Evolutionary conservation across 2,329 filamentous ascomycete species (phyloP).

Genomic region (Endoconidiophora polonica): DNA sequence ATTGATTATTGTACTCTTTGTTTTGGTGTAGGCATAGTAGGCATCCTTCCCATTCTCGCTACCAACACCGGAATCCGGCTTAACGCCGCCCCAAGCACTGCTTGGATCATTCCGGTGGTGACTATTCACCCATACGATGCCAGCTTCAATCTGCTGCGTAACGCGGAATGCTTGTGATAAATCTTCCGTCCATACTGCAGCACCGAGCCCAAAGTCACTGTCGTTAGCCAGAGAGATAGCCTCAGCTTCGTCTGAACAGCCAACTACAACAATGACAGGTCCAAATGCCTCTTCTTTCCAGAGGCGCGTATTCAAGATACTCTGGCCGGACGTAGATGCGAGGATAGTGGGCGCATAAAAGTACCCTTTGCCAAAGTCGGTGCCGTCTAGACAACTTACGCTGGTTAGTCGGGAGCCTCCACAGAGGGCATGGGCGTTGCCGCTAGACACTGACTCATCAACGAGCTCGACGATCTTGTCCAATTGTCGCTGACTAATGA

Average conservation of each 20-base stretch:
- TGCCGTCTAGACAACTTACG: constrained; percentile 26
- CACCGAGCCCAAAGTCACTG: constrained; percentile 37
- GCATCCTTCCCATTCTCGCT: constrained; percentile 58
- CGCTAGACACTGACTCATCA: constrained; percentile 25
- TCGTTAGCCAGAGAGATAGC: constrained; percentile 22
- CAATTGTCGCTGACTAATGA: constrained; percentile 20
- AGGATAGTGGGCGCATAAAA: constrained; percentile 19
- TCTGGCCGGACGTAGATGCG: constrained; percentile 32
- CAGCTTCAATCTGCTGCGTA: constrained; percentile 37
- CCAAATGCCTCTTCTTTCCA: constrained; percentile 50
- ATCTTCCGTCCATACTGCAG: constrained; percentile 39
- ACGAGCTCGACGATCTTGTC: constrained; percentile 47
- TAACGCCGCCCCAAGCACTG: constrained; percentile 52
- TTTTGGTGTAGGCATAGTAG: constrained; percentile 39
- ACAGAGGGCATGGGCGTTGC: constrained; percentile 17
- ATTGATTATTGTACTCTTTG: constrained; percentile 54
- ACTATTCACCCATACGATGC: constrained; percentile 42
- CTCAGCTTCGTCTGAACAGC: constrained; percentile 21
- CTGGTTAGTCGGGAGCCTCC: constrained; percentile 20
- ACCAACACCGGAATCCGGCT: constrained; percentile 46
- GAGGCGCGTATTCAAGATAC: constrained; percentile 23
- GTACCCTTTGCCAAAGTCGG: constrained; percentile 39
- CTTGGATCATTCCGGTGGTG: constrained; percentile 59
- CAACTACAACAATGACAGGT: constrained; percentile 42
- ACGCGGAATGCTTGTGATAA: constrained; percentile 28